Evolutionary conservation across 2,329 filamentous ascomycete genomes (phyloP), one percentile per base, ranked within the genome.

Genomic region (Apiospora sp.): DNA sequence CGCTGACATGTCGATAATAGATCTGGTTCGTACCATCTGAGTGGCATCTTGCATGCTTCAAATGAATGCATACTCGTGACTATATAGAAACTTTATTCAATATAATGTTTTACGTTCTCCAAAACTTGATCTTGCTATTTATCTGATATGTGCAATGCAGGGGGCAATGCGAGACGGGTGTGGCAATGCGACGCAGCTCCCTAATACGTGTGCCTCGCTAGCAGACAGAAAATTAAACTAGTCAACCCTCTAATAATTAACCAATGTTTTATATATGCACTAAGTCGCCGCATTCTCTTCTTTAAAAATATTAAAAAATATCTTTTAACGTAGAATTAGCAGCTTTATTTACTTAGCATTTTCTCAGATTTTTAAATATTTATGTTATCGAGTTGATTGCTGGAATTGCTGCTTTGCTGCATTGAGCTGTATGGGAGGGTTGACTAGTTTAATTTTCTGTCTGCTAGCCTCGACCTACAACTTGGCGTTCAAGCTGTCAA

Each of bases 1-100:
- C 19, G 58, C 58, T 64, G 34, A 64, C 58, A 64, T 41, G 58
- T 64, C 58, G 58, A 64, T n/a, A 64, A 13, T 64, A 64, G 58
- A 12, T 22, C 14, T 41, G 24, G n/a, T 8, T 22, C 30, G 54
- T 61, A 37, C 30, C 19, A 22, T n/a, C 30, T 10, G 22, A 64
- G 34, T 34, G 19, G 16, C 30, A 64, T 22, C 34, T 3, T 13
- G 22, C 19, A 41, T 24, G 30, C 19, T 41, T 30, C 27, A 30
- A 30, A 30, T n/a, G 22, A 6, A 8, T n/a, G 58, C 8, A 41
- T 14, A n/a, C 4, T 2, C 14, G 58, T 64, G 34, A 64, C 19
- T 37, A 27, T 2, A 41, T 64, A 41, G 30, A 64, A 41, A 14
- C 58, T 1, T 3, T 24, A 64, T 34, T 41, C 22, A 64, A 64